Base-by-base conservation (phyloP, 768 basidiomycete species). In the Sarcodon sp. region DNA sequence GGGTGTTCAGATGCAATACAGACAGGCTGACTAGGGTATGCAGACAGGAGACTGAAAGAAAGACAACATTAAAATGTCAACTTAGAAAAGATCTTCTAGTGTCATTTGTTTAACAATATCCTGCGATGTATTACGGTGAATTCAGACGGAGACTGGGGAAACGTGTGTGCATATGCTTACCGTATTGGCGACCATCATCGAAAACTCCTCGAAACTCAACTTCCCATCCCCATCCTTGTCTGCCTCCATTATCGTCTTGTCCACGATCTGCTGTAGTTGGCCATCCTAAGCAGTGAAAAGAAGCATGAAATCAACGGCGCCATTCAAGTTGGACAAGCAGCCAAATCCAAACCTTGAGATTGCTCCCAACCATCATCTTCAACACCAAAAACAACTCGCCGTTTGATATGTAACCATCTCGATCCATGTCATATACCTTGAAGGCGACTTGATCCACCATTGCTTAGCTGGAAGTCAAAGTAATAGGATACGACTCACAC, bases 281-380 rank as follows among this genome's bases (percentile, higher is more conserved):
- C 94, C 88, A 62, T 99, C 96, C 90, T 94, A 61, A 31, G 33
- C 3, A 12, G 15, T 16, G 16, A 21, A 16, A 18, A 27, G 10
- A 36, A 16, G 13, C 15, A 47, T 32, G 10, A 6, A 13, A 37
- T 7, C 7, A 49, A 33, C 48, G 39, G 38, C 16, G 31, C 35
- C 31, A 11, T 27, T 16, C 37, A 12, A 38, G 13, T 18, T 38
- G 13, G 12, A 38, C 37, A 13, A 18, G n/a, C 21, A 9, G 35
- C 7, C 31, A 35, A 41, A 51, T 27, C 49, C 64, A 50, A 44
- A 91, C 91, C 75, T 99, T 99, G 58, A 99, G 70, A 66, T 99
- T 99, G 65, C 87, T 97, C 33, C 96, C 96, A 45, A 98, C 96
- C 96, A 99, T 99, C 90, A 98, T 98, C 76, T 99, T 99, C 54